Evolutionary conservation across 768 basidiomycete species (phyloP), one percentile per base, ranked within the genome.

Genomic region (Suillus lakei): DNA sequence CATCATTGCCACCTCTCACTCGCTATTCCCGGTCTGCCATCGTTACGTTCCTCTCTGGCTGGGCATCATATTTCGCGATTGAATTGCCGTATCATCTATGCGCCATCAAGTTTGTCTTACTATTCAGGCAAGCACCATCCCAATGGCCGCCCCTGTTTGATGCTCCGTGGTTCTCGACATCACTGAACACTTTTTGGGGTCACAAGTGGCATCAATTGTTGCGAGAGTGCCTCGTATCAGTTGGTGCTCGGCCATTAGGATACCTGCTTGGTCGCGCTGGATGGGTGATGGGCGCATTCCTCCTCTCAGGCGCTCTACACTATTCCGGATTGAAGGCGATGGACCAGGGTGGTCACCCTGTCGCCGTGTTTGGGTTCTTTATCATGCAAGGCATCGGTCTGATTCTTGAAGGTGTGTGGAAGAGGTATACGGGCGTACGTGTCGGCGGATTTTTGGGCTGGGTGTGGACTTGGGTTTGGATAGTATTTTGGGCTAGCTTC

Each of bases 111-210:
- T 84, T 80, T 34, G 75, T 86, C 34, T 53, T 80, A 39, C 60
- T 88, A 34, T 80, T 89, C 53, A 69, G 72, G 26, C 87, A 89
- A 71, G 68, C 78, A 54, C 82, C 83, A 0, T 77, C 76, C 0
- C 80, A 86, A 58, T 91, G 89, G 88, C 90, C 90, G 0, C 90
- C 88, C 3, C 64, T 87, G 26, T 90, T 90, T 72, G 77, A 84
- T 62, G 61, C 76, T 8, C 91, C 90, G 3, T 91, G 84, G 84
- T 46, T 71, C 13, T 73, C 86, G 0, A 86, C 85, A 4, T 90
- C 88, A 4, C 75, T 92, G n/a, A 73, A 77, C 43, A 82, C 86
- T 32, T 85, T 89, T 64, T 92, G 91, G 91, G 79, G 83, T 4
- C 72, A 66, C 63, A 76, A 84, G 21, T 92, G 90, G 91, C 91